Conservation (phyloP, 164 flowering plant genomes). For the Paratinospora sagittata region DNA sequence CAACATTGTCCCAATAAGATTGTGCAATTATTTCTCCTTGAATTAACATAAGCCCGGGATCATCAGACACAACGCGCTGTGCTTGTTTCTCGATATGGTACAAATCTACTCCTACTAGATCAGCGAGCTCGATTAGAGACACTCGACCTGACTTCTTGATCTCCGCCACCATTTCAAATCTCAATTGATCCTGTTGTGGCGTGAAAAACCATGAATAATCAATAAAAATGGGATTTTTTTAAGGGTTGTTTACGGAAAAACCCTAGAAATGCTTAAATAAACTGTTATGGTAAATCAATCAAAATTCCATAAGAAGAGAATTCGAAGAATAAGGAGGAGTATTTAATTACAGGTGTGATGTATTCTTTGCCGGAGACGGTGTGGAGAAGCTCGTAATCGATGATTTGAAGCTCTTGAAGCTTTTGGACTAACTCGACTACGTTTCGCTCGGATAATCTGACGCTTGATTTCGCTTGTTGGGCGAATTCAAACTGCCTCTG, state of each 20-base stretch:
- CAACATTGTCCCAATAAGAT: slow-evolving; percentile 78
- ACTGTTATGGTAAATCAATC: not conserved
- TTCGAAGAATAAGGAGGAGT: not conserved
- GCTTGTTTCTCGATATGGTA: slow-evolving; percentile 93
- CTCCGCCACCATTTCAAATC: slow-evolving; percentile 64
- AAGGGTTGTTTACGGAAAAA: not conserved
- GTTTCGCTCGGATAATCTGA: slow-evolving; percentile 80
- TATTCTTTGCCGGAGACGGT: slow-evolving; percentile 91
- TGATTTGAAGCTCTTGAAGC: slow-evolving; percentile 79
- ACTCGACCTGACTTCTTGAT: slow-evolving; percentile 64
- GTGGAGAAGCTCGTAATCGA: slow-evolving; percentile 92
- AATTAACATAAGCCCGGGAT: slow-evolving; percentile 53
- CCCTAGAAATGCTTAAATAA: not conserved
- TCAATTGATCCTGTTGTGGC: slow-evolving; percentile 63
- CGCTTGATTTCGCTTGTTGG: slow-evolving; percentile 83
- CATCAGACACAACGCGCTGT: slow-evolving; percentile 42
- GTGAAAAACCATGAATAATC: not conserved
- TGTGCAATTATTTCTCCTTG: slow-evolving; percentile 91
- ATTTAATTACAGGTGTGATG: slow-evolving; percentile 71
- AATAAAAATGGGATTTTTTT: not conserved
- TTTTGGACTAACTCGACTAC: slow-evolving; percentile 92
- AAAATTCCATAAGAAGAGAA: not conserved
- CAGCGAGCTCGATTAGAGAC: slow-evolving; percentile 85
- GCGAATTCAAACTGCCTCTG: slow-evolving; percentile 92
- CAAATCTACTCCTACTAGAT: slow-evolving; percentile 73